phyloP scores from a whole-genome alignment of 177 flowering plant species.

The Vitis hybrid region DNA sequence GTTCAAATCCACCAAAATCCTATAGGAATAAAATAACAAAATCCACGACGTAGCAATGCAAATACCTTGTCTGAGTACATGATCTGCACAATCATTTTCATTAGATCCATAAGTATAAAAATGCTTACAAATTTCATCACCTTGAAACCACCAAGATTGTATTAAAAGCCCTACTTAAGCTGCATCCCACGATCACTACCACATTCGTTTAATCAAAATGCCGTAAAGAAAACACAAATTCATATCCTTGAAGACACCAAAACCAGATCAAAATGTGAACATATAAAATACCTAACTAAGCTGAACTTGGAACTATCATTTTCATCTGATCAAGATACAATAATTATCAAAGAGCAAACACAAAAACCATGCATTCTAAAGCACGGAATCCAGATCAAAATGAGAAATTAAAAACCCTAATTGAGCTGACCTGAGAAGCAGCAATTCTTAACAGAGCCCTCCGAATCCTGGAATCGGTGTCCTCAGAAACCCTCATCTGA shows the following conservation, averaged over 20 bases:
- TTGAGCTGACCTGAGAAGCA: constrained; percentile 42
- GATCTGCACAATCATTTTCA: too few species aligned
- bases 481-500: constrained; percentile 48
- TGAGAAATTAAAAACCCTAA: background rate
- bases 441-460: constrained; percentile 44
- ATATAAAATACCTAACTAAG: background rate
- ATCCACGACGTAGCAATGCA: too few species aligned
- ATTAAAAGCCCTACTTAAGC: too few species aligned
- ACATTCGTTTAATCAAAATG: too few species aligned
- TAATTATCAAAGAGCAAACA: background rate
- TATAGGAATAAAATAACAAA: too few species aligned
- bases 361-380: background rate
- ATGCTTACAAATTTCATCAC: too few species aligned
- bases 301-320: background rate
- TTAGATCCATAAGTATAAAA: too few species aligned
- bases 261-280: background rate
- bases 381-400: background rate
- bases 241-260: background rate
- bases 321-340: background rate
- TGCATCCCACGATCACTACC: too few species aligned
- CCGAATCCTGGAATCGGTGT: constrained; percentile 43
- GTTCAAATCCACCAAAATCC: too few species aligned
- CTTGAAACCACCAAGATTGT: too few species aligned
- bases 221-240: background rate
- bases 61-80: too few species aligned